Evolutionary conservation across 2,329 filamentous ascomycete species (phyloP).

Genomic region (Mariannaea sp.): DNA sequence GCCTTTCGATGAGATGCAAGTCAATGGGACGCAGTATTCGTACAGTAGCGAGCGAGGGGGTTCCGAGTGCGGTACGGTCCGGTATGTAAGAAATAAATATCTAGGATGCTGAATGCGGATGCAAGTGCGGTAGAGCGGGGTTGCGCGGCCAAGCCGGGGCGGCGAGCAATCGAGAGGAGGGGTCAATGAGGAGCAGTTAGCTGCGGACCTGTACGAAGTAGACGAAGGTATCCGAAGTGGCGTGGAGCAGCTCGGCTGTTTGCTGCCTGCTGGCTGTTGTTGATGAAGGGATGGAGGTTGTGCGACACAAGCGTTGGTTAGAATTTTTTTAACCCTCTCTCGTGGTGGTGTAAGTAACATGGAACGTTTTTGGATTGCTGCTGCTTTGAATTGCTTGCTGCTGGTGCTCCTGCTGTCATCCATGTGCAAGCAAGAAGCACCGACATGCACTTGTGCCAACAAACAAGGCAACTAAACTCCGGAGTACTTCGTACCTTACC

Average conservation of each 20-base stretch:
- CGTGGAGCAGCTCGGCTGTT: background rate
- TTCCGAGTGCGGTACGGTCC: slow-evolving; percentile 5
- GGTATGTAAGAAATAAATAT: background rate
- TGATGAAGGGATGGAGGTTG: slow-evolving; percentile 2
- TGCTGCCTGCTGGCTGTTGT: background rate
- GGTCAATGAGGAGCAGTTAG: slow-evolving; percentile 28
- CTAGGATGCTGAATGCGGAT: slow-evolving; percentile 24
- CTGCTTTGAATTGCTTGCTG: background rate
- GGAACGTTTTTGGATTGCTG: background rate
- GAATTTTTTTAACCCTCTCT: background rate
- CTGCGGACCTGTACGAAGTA: slow-evolving; percentile 14
- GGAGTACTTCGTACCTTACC: background rate
- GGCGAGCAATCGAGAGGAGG: slow-evolving; percentile 20
- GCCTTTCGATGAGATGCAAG: slow-evolving; percentile 4
- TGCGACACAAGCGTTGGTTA: slow-evolving; percentile 15
- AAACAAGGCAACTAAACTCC: slow-evolving; percentile 12
- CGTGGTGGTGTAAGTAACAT: background rate
- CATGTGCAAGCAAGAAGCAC: background rate
- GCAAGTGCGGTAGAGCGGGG: slow-evolving; percentile 28
- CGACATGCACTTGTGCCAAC: slow-evolving; percentile 10
- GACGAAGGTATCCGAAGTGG: background rate
- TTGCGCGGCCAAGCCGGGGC: slow-evolving; percentile 21
- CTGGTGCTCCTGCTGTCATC: background rate
- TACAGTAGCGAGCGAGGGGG: slow-evolving; percentile 2
- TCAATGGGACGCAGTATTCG: background rate